Percentiles rank a stretch among this genome's conserved stretches.
These are phyloP conservation scores for Petrea volubilis DNA, from an alignment of 257 asterid genomes.

Conservation along the genomic window DNA sequence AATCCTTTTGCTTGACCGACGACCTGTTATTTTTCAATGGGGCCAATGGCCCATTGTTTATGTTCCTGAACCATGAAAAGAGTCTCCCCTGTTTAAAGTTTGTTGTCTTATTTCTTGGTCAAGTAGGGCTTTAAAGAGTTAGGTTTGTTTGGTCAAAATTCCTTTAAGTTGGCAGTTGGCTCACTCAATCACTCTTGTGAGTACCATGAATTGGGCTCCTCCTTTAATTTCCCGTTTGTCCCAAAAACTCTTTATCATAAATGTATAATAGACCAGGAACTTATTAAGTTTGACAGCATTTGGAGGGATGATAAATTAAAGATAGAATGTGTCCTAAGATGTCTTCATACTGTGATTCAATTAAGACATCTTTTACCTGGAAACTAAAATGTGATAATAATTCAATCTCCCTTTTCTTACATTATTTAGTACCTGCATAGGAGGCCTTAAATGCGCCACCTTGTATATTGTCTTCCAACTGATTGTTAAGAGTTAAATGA, in stretches of 20 bases:
- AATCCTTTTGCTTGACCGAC: constrained; percentile 15
- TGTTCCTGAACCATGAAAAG: constrained; percentile 17
- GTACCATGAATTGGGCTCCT: constrained; percentile 3
- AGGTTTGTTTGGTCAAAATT: constrained; percentile 16
- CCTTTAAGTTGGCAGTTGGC: constrained; percentile 15
- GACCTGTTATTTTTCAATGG: neutral
- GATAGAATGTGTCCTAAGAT: neutral
- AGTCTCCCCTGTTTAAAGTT: neutral
- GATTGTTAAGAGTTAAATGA: too few species aligned
- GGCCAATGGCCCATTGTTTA: neutral
- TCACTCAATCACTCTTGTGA: constrained; percentile 18
- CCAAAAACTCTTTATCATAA: neutral
- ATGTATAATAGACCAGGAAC: neutral
- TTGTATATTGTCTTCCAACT: neutral
- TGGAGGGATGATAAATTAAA: neutral
- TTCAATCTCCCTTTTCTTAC: neutral
- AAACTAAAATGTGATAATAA: neutral
- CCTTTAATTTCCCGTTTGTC: neutral
- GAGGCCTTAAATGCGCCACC: neutral
- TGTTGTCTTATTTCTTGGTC: constrained; percentile 13
- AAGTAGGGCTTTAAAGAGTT: neutral
- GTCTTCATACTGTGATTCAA: neutral
- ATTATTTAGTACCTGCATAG: neutral
- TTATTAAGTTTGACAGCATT: neutral
- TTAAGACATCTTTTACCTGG: neutral